These are phyloP conservation scores for Diaporthe capsici DNA, from an alignment of 2,329 filamentous ascomycete species.

Conservation along the genomic window DNA sequence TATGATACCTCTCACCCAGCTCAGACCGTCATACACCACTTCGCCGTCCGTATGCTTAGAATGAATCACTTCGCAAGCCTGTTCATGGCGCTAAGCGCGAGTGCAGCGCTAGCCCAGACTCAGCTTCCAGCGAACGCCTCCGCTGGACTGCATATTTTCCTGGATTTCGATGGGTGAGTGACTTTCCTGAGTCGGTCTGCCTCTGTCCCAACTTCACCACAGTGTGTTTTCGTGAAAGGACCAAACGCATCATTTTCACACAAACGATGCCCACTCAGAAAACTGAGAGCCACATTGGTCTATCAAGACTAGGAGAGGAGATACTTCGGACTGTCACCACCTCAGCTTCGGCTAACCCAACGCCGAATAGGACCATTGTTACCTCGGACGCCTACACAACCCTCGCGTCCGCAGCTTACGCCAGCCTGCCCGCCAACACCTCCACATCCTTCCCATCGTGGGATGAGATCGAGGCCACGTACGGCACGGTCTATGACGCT, in stretches of 20 bases:
- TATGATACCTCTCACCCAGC: not conserved
- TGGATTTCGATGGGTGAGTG: slow-evolving; percentile 22
- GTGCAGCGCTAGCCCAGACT: not conserved
- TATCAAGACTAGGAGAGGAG: not conserved
- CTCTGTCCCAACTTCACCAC: not conserved
- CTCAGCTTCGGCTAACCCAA: not conserved
- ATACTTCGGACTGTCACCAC: not conserved
- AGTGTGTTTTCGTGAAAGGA: not conserved
- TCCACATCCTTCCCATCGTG: not conserved
- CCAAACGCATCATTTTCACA: no score
- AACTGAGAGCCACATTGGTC: not conserved
- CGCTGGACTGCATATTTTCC: slow-evolving; percentile 1
- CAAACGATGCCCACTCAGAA: no score
- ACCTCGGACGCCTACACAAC: slow-evolving; percentile 11
- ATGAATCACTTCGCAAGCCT: not conserved
- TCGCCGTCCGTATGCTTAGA: not conserved
- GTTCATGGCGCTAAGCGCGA: not conserved
- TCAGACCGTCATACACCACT: not conserved
- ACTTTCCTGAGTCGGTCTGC: no score
- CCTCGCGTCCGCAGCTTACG: slow-evolving; percentile 1
- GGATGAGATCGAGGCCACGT: slow-evolving; percentile 11
- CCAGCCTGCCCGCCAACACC: not conserved
- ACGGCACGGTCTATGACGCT: slow-evolving; percentile 24
- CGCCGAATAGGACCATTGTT: not conserved
- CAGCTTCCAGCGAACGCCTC: not conserved